Base-by-base conservation (phyloP, 129 eudicot species). In the Rutidosis leptorrhynchoides region DNA sequence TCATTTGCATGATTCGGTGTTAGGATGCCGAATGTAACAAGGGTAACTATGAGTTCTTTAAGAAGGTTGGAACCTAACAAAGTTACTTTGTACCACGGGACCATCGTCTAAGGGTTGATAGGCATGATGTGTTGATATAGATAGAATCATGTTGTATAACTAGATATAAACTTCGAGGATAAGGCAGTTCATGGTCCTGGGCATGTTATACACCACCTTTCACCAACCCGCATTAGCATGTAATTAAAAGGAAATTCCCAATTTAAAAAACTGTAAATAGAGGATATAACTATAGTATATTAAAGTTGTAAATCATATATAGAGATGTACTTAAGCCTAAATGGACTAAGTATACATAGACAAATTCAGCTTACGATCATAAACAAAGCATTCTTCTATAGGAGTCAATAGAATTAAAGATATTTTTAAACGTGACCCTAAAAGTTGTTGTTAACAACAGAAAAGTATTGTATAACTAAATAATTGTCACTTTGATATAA, bases 151-250 rank as follows among this genome's bases (percentile, higher is more conserved):
- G 23, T 56, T 43, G 11, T 3, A 66, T 16, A 58, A 58, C 54
- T 32, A 30, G 42, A 6, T 45, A 58, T 46, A 16, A 58, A 48
- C 79, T 67, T 67, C 16, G 51, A 67, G 68, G 59, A 45, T 58
- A 67, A 58, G 79, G 61, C 53, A 30, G 53, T 16, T 9, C 9
- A 62, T 71, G 76, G 76, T 62, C 76, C 76, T 71, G 22, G 57
- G 42, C 62, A 30, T 21, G 33, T 23, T 21, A 19, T 37, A 42
- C 24, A 56, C 74, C 74, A 69, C 26, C 20, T n/a, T 17, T n/a
- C 55, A 70, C 46, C 75, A 57, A 65, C 42, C 52, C 29, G 6
- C 25, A 53, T 21, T 17, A 26, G 29, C 15, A 6, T 2, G 6
- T 49, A 40, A 5, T 40, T 2, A 40, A 40, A 57, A 26, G 28